Percentiles rank a stretch among this genome's conserved stretches.
phyloP scores from a whole-genome alignment of 805 yeast species.

The Saturnispora dispora region DNA sequence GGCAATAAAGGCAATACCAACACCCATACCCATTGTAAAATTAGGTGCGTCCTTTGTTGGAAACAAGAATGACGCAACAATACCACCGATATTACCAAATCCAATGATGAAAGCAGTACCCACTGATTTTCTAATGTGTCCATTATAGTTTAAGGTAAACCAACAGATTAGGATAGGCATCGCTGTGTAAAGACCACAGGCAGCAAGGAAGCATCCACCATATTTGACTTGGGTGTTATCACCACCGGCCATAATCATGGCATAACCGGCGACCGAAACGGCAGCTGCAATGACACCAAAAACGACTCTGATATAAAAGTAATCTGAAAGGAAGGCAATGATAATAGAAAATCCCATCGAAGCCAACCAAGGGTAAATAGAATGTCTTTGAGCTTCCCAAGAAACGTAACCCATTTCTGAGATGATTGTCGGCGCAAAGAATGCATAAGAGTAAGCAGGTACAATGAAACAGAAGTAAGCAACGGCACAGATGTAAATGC shows the following conservation, averaged over 20 bases:
- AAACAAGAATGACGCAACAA: conserved; percentile 52
- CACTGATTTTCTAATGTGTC: conserved; percentile 49
- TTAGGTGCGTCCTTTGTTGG: conserved; percentile 48
- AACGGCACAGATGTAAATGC: conserved; percentile 48
- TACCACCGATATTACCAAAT: conserved; percentile 68
- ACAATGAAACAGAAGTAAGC: conserved; percentile 57
- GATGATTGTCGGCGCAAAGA: conserved; percentile 62
- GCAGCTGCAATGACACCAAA: conserved; percentile 27
- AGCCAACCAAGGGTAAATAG: conserved; percentile 78
- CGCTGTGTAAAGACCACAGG: conserved; percentile 49
- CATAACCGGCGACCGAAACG: conserved; percentile 45
- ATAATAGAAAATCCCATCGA: conserved; percentile 62
- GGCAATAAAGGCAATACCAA: conserved; percentile 39
- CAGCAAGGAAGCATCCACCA: conserved; percentile 55
- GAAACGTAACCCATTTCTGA: conserved; percentile 55
- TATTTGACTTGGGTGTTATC: conserved; percentile 36
- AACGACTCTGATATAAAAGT: conserved; percentile 36
- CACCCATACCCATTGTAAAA: conserved; percentile 45
- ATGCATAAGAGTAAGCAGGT: conserved; percentile 72
- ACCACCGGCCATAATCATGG: conserved; percentile 38
- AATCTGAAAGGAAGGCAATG: conserved; percentile 58
- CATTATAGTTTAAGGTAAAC: conserved; percentile 52
- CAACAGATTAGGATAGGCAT: conserved; percentile 69
- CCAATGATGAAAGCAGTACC: conserved; percentile 50
- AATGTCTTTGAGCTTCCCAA: conserved; percentile 66